phyloP scores from a whole-genome alignment of 1,284 basidiomycete genomes.

The Malassezia sp. region DNA sequence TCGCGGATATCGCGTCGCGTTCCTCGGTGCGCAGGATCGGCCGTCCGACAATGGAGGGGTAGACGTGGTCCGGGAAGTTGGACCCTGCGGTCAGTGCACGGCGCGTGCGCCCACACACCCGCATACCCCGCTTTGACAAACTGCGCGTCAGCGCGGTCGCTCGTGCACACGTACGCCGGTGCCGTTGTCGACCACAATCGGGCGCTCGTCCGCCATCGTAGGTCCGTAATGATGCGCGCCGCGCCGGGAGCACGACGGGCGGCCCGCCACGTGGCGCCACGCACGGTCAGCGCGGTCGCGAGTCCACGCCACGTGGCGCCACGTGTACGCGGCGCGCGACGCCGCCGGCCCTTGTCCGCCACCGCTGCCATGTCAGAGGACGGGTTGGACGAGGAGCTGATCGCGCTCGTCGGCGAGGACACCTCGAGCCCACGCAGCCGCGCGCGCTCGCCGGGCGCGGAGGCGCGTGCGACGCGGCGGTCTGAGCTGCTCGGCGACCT shows the following conservation, averaged over 20 bases:
- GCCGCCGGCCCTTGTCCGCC: not conserved
- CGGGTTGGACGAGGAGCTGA: slow-evolving; percentile 59
- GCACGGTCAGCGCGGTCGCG: slow-evolving; percentile 8
- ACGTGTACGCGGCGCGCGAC: not conserved
- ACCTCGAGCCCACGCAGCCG: slow-evolving; percentile 54
- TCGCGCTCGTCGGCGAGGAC: slow-evolving; percentile 58
- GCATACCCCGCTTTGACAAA: slow-evolving; percentile 92
- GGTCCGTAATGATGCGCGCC: no score
- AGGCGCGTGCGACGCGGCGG: slow-evolving; percentile 18
- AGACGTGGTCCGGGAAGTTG: slow-evolving; percentile 94
- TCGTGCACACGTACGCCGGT: slow-evolving; percentile 60
- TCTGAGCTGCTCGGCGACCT: slow-evolving; percentile 29
- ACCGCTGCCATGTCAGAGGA: slow-evolving; percentile 34
- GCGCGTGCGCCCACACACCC: slow-evolving; percentile 49
- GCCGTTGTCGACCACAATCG: slow-evolving; percentile 91
- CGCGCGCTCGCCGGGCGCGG: slow-evolving; percentile 47
- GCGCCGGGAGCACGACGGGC: not conserved
- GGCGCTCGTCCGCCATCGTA: slow-evolving; percentile 49
- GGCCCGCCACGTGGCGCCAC: not conserved
- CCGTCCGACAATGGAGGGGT: slow-evolving; percentile 88
- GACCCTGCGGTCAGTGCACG: slow-evolving; percentile 12
- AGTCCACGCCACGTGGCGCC: slow-evolving; percentile 10
- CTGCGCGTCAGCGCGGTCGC: slow-evolving; percentile 6
- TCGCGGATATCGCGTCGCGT: slow-evolving; percentile 57
- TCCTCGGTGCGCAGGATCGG: slow-evolving; percentile 97